Evolutionary conservation across 345 rosid genomes (phyloP), one percentile per base, ranked within the genome.

Genomic region (Lumnitzera racemosa): DNA sequence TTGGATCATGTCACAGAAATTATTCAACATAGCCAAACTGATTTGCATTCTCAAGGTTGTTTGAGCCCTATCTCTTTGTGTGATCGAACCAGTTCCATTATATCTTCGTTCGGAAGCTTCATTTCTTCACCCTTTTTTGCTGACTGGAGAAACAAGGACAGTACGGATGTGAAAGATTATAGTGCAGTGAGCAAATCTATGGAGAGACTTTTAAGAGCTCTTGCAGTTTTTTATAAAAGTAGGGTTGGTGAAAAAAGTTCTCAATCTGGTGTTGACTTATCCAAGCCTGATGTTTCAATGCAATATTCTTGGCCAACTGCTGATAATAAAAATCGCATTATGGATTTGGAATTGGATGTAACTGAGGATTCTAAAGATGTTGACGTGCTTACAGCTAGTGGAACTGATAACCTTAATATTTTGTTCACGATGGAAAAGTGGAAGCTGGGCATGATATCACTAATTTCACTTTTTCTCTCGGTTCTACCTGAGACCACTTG

Each of bases 341-440:
- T 87, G 80, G 96, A 89, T 57, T 70, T 87, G 85, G 96, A 91
- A 59, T 76, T 92, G 57, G 96, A 92, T 82, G 72, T 71, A 62
- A 68, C 68, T 70, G 87, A 76, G 63, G 89, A 81, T 68, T 55
- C 64, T 13, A 80, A 78, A 62, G 86, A 81, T 75, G 67, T 77
- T 13, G 85, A 83, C 70, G 69, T 79, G 48, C 58, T 77, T 53
- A 61, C 78, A 52, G 78, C 70, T 51, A 71, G 79, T 59, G 91
- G 89, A 46, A 78, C 72, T 63, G 63, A 71, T 74, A 67, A 74
- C 57, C 24, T 71, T 20, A 61, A 81, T 55, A 50, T 71, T 20
- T 66, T 84, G 15, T 81, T 76, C 73, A 84, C 90, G 47, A 51
- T 70, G 20, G 65, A 67, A 51, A 75, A 70, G 68, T 87, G 96